These are phyloP conservation scores for Coemansia sp. DNA, from an alignment of 192 early-diverging fungal species.

Conservation along the genomic window DNA sequence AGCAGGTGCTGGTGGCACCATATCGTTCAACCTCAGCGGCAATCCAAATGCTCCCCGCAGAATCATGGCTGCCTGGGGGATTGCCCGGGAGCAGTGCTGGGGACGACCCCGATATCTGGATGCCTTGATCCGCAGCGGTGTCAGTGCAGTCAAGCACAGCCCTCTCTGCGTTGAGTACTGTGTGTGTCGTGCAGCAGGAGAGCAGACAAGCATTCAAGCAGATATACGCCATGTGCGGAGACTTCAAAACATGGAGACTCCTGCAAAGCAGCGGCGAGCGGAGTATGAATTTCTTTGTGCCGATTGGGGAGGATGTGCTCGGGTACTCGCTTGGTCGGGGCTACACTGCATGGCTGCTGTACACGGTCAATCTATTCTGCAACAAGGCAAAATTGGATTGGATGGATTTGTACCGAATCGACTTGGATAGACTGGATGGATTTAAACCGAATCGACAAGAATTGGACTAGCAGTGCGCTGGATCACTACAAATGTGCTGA, in stretches of 20 bases:
- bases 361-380: too few relatives aligned
- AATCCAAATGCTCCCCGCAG: background rate
- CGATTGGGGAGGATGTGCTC: conserved; percentile 1
- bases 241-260: conserved; percentile 6
- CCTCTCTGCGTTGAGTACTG: background rate
- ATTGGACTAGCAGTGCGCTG: too few relatives aligned
- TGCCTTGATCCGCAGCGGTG: conserved; percentile 2
- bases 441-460: too few relatives aligned
- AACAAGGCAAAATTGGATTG: too few relatives aligned
- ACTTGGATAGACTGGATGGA: too few relatives aligned
- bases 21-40: background rate
- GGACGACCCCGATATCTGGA: conserved; percentile 11
- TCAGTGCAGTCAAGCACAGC: background rate
- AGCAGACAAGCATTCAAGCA: conserved; percentile 1
- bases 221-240: background rate
- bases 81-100: background rate
- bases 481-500: too few relatives aligned
- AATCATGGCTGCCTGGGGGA: background rate
- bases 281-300: conserved; percentile 9
- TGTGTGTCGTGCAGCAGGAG: conserved; percentile 4
- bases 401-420: too few relatives aligned
- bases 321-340: background rate
- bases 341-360: too few relatives aligned
- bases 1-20: background rate
- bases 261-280: conserved; percentile 4